Evolutionary conservation across 192 early-diverging fungal genomes (phyloP), one percentile per base, ranked within the genome.

Genomic region (Kappamyces sp.): DNA sequence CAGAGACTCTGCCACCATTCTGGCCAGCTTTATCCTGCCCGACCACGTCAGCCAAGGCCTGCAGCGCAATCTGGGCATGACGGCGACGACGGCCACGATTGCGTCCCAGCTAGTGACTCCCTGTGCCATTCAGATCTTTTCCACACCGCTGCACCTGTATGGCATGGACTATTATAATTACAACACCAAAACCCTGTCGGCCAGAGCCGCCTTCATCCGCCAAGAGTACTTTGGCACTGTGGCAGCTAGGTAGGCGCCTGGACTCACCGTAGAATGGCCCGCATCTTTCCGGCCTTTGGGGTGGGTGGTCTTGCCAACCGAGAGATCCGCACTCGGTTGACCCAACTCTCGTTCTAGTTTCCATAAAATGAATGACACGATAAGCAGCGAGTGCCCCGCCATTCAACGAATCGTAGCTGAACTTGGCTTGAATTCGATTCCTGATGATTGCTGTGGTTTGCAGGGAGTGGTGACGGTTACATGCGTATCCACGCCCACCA

Each of bases 271-370:
- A 11, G 71, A 15, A 65, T 66, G 40, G 65, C 59, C 4, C 53
- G 75, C 33, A 75, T 77, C 61, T 68, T 77, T 48, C 72, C 75
- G 1, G 75, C 75, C 22, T 77, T 67, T 66, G 71, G 71, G 5
- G 63, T 77, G 31, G 71, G 69, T n/a, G 72, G 69, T 12, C 62
- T 77, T 6, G 63, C 66, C 4, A 77, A 77, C 64, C 62, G 67
- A 48, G 11, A 47, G 40, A 61, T 49, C 12, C 48, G 48, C 42
- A 11, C 42, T 43, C 14, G 22, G 22, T 22, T 22, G 22, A 22
- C 22, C 22, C 22, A 22, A 22, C 22, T 22, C 22, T 22, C 22
- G 22, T 22, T 22, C 22, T 22, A 22, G 22, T 22, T 22, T 22
- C 22, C 22, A 22, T 22, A 22, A 22, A 22, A 22, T 22, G 22